Evolutionary conservation across 2,329 filamentous ascomycete genomes (phyloP), one percentile per base, ranked within the genome.

Genomic region (Pseudogymnoascus sp.): DNA sequence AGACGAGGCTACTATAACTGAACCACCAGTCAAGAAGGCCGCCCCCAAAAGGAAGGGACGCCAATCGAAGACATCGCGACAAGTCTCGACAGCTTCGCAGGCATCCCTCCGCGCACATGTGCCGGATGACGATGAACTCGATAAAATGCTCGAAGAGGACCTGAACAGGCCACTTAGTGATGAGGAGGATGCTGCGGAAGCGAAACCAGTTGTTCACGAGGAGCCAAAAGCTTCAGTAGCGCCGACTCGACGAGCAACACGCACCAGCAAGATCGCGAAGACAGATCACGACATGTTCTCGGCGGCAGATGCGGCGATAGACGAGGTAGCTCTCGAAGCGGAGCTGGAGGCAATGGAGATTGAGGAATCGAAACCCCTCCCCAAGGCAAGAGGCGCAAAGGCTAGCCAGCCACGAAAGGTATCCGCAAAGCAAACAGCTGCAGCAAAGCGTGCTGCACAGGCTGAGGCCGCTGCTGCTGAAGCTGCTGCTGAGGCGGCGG

Each of bases 81-180:
- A 84, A 67, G 73, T 72, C 1, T 86, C 84, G 1, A 73, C 75
- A 39, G 75, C 78, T 36, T 82, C 83, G 1, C 80, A 79, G 36
- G 75, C 77, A 0, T 76, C 77, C 1, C 70, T 76, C 6, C 76
- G 77, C n/a, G 75, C 75, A 14, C 74, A 74, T 4, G 74, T 83
- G 10, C 81, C 82, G 0, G 79, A 84, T 63, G 86, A 90, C 65
- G 83, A 85, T 1, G 86, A 89, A 66, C 81, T 90, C 39, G 85
- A 90, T 61, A 81, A 82, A 21, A 84, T 84, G 60, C 77, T 90
- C 1, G 82, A 88, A 69, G 85, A 83, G 1, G 87, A 88, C 64
- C 78, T 90, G 8, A 83, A 87, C 47, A 77, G 79, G 31, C 82
- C 80, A 1, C 70, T 82, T 26, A 80, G 79, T 1, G 81, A 86